Percentiles rank a stretch among this genome's conserved stretches.
phyloP scores from a whole-genome alignment of 305 asterid species.

The Fraxinus nigra region DNA sequence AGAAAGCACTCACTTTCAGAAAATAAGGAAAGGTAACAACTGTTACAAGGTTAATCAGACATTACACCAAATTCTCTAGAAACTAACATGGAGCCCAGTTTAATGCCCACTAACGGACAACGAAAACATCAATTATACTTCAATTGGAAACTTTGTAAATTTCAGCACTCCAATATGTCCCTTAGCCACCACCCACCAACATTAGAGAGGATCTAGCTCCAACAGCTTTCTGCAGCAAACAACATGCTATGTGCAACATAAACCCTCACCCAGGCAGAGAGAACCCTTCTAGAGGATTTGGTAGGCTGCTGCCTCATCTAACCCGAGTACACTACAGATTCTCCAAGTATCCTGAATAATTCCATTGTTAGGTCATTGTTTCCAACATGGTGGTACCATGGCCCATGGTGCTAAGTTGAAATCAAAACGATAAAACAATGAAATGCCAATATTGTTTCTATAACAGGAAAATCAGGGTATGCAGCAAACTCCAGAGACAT shows the following conservation, averaged over 20 bases:
- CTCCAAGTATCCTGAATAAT: neutral
- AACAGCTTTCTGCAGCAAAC: neutral
- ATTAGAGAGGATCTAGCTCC: neutral
- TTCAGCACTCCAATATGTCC: neutral
- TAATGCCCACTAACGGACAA: neutral
- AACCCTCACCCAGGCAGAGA: neutral
- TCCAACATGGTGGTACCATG: neutral
- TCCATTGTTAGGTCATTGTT: neutral
- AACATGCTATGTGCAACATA: neutral
- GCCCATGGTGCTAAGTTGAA: neutral
- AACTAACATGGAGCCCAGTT: neutral
- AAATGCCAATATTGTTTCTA: neutral
- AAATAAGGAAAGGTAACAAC: neutral
- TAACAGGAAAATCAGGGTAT: neutral
- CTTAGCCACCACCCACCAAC: neutral
- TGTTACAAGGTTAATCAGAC: neutral
- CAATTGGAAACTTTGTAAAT: neutral
- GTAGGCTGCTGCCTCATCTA: neutral
- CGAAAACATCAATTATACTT: neutral
- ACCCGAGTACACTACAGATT: neutral
- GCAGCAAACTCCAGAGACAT: neutral
- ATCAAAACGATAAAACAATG: neutral
- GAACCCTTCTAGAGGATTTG: neutral
- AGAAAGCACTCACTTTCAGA: neutral
- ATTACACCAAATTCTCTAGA: neutral